Base-by-base conservation (phyloP, 257 asterid genomes). In the Penstemon davidsonii region DNA sequence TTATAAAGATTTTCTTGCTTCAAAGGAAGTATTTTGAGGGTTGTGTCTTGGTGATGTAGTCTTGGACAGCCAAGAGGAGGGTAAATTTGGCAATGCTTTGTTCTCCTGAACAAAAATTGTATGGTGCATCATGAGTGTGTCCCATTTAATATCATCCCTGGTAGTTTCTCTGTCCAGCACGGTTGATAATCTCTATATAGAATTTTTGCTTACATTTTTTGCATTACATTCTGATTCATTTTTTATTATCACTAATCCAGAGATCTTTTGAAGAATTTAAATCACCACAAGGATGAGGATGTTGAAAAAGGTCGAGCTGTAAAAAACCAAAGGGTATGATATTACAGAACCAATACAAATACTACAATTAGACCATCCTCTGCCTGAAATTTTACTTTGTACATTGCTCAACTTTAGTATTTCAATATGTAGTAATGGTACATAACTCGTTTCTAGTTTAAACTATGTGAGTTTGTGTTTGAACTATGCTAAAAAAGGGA, bases 261-360 rank as follows among this genome's bases (percentile, higher is more conserved):
- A 78, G 83, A 87, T 80, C 67, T 91, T 63, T 75, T 79, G 84
- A 83, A 80, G 73, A 93, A 84, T 80, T 81, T 93, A 53, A 88
- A 78, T 82, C 84, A 69, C 55, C 87, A 86, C 45, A 93, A 80
- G 76, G 95, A 88, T 70, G 96, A 88, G 79, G 99, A 93, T 79
- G 52, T 87, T 66, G 82, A 78, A 50, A 87, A 88, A 76, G 95
- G 97, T 18, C 95, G 79, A 81, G 96, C 97, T 68, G 91, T 93
- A 9, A 93, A 86, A 83, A 87, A 84, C 68, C 99, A 93, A 73
- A 85, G 79, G 97, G 97, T 90, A 87, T 66, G 53, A 6, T 70
- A 38, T 36, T 60, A 49, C 60, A 62, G 52, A 58, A 64, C 15
- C 25, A 18, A 25, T 62, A 15, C 40, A 42, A 62, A 56, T 38